A percentile compares a stretch with the other conserved stretches of the same genome.
Evolutionary conservation across 2,329 filamentous ascomycete species (phyloP).

Genomic region (Alternaria alternata): DNA sequence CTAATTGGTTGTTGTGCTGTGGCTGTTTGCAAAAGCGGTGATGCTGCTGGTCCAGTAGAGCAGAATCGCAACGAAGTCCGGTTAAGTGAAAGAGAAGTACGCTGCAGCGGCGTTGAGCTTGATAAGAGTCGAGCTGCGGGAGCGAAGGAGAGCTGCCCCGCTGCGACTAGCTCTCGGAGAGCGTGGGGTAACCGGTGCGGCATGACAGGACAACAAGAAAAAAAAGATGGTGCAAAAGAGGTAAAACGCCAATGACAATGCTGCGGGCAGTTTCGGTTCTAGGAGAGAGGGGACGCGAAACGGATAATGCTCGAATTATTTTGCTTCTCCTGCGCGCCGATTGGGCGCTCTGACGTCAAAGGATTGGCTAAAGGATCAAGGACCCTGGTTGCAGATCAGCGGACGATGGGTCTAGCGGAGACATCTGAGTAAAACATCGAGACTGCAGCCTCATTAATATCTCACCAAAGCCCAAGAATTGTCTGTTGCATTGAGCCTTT

Average conservation of each 20-base stretch:
- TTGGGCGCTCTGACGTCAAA: slow-evolving; percentile 40
- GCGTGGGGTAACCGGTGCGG: slow-evolving; percentile 35
- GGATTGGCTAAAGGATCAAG: slow-evolving; percentile 20
- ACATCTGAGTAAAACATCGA: slow-evolving; percentile 20
- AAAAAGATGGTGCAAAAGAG: slow-evolving; percentile 10
- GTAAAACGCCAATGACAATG: slow-evolving; percentile 19
- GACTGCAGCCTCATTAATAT: slow-evolving; percentile 4
- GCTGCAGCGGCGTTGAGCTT: slow-evolving; percentile 8
- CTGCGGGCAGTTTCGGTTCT: slow-evolving; percentile 33
- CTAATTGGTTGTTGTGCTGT: not conserved
- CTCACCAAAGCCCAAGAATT: slow-evolving; percentile 2
- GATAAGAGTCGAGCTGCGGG: slow-evolving; percentile 15
- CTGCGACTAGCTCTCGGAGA: slow-evolving; percentile 25
- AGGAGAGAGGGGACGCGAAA: slow-evolving; percentile 21
- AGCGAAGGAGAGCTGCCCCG: slow-evolving; percentile 18
- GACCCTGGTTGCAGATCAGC: slow-evolving; percentile 31
- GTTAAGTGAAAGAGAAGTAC: slow-evolving; percentile 7
- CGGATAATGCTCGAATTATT: slow-evolving; percentile 15
- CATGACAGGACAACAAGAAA: slow-evolving; percentile 19
- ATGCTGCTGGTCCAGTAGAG: slow-evolving; percentile 2
- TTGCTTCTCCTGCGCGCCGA: slow-evolving; percentile 32
- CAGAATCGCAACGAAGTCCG: slow-evolving; percentile 7
- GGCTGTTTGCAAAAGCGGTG: slow-evolving; percentile 5
- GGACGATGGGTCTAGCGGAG: slow-evolving; percentile 15
- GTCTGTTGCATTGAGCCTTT: not conserved